Evolutionary conservation across 1,284 basidiomycete species (phyloP), one percentile per base, ranked within the genome.

Genomic region (Malassezia furfur): DNA sequence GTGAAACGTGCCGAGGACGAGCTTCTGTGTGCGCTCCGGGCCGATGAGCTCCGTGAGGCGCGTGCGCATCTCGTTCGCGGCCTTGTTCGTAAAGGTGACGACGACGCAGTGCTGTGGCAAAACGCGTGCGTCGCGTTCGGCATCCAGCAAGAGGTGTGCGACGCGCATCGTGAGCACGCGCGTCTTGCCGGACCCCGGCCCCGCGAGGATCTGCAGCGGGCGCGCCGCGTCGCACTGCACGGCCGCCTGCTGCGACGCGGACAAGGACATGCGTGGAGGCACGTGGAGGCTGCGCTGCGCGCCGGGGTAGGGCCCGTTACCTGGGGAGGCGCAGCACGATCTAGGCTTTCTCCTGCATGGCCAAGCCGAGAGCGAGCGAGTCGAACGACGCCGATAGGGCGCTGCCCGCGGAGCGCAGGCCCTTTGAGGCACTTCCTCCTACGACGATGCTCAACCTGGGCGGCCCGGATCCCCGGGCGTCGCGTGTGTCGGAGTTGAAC

Each of bases 1-100:
- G 67, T 91, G 88, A 64, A 91, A 91, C 0, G 88, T 91, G 11
- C 81, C 81, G 19, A 82, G 76, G 9, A 84, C 80, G 32, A 93
- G 78, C 48, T 81, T 77, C 15, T 79, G 77, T 0, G 84, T 85
- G 7, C 75, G 71, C 21, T 81, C 75, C 41, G 81, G 79, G 3
- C 88, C 88, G 25, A 93, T 80, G n/a, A 91, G 77, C 57, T 80
- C 81, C 21, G 77, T 75, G 28, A 94, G 77, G 2, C 90, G 80
- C 60, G 82, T 79, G 57, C 82, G 81, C 89, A 93, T 91, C 77
- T 93, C 89, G 61, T 83, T 85, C 1, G 89, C 88, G 3, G 89
- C 88, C 76, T 91, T 90, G 78, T 90, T 90, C 35, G 76, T 77
- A 56, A 77, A 77, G 8, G 77, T 77, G 55, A 77, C 76, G 12